Evolutionary conservation across 495 filamentous ascomycete genomes (phyloP).

Genomic region (Apiosordaria backusii): DNA sequence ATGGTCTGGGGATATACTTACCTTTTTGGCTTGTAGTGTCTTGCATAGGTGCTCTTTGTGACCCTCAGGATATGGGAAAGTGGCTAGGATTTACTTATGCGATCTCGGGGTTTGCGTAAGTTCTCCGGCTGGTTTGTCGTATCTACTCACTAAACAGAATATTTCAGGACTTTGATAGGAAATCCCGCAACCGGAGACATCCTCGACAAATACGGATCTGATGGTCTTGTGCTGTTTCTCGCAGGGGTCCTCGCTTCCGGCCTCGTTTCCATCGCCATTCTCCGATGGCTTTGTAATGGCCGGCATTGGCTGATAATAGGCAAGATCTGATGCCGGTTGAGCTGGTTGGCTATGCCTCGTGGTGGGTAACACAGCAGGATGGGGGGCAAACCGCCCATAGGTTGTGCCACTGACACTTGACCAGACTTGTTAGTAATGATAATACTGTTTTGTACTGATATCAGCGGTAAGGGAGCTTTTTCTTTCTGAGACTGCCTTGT

Average conservation of each 20-base stretch:
- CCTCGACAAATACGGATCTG: slow-evolving; percentile 15
- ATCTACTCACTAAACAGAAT: background rate
- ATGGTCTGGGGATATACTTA: background rate
- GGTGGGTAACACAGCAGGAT: background rate
- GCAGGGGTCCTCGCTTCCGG: slow-evolving; percentile 24
- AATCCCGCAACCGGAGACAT: slow-evolving; percentile 27
- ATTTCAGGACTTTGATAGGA: slow-evolving; percentile 23
- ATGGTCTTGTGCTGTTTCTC: slow-evolving; percentile 27
- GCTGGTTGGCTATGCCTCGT: background rate
- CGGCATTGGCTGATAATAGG: slow-evolving; percentile 18
- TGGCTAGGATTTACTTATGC: slow-evolving; percentile 31
- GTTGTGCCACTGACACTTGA: background rate
- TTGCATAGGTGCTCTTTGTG: slow-evolving; percentile 29
- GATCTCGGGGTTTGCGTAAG: slow-evolving; percentile 30
- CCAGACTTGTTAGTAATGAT: background rate
- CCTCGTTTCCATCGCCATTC: slow-evolving; percentile 18
- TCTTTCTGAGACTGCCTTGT: no score
- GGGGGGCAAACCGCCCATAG: no score
- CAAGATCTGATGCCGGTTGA: slow-evolving; percentile 14
- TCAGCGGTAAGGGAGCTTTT: no score
- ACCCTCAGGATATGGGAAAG: slow-evolving; percentile 21
- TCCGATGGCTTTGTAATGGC: slow-evolving; percentile 26
- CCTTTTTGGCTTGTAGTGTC: background rate
- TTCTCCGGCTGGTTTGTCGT: background rate
- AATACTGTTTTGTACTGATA: background rate